phyloP scores from a whole-genome alignment of 495 filamentous ascomycete genomes.

The Polyplosphaeria fusca region DNA sequence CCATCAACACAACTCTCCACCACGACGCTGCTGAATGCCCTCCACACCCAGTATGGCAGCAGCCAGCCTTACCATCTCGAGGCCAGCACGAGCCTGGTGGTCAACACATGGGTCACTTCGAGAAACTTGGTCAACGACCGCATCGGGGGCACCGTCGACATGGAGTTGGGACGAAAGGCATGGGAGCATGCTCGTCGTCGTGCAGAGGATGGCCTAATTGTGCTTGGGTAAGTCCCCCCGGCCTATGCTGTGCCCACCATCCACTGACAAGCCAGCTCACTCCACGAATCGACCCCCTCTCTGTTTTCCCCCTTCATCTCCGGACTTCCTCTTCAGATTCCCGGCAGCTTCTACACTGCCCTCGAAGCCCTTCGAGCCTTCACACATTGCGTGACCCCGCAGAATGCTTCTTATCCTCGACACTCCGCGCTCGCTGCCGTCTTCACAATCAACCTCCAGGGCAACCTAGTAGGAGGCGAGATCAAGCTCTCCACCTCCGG shows the following conservation, averaged over 20 bases:
- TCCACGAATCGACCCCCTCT: constrained; percentile 85
- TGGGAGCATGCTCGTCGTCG: constrained; percentile 96
- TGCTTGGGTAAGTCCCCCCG: constrained; percentile 71
- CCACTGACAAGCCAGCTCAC: no score
- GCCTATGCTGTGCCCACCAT: no score
- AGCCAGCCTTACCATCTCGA: constrained; percentile 79
- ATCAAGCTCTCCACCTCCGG: constrained; percentile 82
- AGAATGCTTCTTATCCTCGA: constrained; percentile 79
- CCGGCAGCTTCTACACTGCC: constrained; percentile 67
- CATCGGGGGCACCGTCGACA: constrained; percentile 73
- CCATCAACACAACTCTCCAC: constrained; percentile 78
- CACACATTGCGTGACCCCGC: constrained; percentile 77
- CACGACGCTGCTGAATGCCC: constrained; percentile 82
- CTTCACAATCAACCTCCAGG: constrained; percentile 75
- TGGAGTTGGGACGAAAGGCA: constrained; percentile 71
- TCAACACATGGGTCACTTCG: constrained; percentile 91
- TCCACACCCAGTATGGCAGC: constrained; percentile 85
- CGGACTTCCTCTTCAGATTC: constrained; percentile 73
- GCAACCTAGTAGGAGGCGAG: constrained; percentile 70
- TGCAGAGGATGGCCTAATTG: constrained; percentile 92
- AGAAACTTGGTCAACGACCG: constrained; percentile 63
- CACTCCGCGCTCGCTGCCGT: constrained; percentile 78
- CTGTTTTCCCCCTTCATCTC: constrained; percentile 76
- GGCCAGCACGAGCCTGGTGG: constrained; percentile 85
- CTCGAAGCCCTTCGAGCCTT: constrained; percentile 80